Conservation (phyloP, 345 rosid species). For the Heritiera fomes region DNA sequence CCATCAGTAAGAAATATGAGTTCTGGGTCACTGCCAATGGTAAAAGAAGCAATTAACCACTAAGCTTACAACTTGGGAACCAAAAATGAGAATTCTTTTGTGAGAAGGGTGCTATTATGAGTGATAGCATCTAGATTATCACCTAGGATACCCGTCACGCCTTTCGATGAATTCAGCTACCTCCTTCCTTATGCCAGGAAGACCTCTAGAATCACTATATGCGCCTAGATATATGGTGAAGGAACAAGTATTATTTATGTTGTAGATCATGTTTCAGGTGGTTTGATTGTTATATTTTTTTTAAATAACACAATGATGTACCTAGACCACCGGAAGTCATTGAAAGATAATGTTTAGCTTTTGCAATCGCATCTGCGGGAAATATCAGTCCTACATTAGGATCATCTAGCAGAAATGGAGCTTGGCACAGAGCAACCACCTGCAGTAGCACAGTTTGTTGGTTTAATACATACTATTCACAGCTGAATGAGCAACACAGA, state of each 20-base stretch:
- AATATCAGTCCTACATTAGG: constrained; percentile 88
- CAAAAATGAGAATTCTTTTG: constrained; percentile 6
- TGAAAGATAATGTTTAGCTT: constrained; percentile 90
- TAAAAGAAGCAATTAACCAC: constrained; percentile 27
- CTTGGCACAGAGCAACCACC: constrained; percentile 99
- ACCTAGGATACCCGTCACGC: constrained; percentile 99
- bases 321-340: constrained; percentile 89
- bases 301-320: constrained; percentile 27
- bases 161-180: constrained; percentile 90
- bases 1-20: constrained; percentile 96
- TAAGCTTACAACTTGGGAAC: constrained; percentile 28
- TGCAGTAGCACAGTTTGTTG: constrained; percentile 34
- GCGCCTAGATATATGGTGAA: constrained; percentile 58
- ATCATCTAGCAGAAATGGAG: constrained; percentile 93
- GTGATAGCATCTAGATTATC: constrained; percentile 29
- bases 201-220: constrained; percentile 95
- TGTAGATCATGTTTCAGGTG: neutral
- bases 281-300: neutral
- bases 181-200: constrained; percentile 88
- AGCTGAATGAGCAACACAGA: constrained; percentile 17
- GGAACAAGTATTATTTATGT: constrained; percentile 7
- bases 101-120: neutral
- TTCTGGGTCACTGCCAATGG: constrained; percentile 79
- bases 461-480: constrained; percentile 28
- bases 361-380: constrained; percentile 97